Percentiles rank a stretch among this genome's conserved stretches.
These are phyloP conservation scores for Stachybotrys elegans DNA, from an alignment of 2,329 filamentous ascomycete species.

Conservation along the genomic window DNA sequence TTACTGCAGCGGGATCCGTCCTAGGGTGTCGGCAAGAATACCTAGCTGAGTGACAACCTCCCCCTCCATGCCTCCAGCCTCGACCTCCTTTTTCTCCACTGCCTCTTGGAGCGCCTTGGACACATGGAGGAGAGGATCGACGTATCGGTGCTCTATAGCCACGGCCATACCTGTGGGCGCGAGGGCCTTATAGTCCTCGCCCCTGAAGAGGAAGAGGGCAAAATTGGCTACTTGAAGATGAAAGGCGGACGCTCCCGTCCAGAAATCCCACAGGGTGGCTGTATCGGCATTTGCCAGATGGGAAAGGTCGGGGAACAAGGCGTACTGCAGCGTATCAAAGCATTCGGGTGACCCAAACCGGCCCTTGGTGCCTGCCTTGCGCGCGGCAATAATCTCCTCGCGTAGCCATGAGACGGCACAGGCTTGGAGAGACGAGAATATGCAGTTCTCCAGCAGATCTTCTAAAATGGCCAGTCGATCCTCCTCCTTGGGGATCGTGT, in stretches of 20 bases:
- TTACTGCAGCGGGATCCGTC: conserved; percentile 34
- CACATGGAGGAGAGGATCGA: conserved; percentile 45
- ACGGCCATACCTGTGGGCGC: conserved; percentile 52
- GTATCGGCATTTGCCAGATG: conserved; percentile 36
- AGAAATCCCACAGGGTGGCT: conserved; percentile 44
- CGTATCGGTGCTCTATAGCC: conserved; percentile 54
- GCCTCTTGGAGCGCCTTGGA: conserved; percentile 30
- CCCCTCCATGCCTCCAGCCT: conserved; percentile 19
- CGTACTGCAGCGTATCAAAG: conserved; percentile 56
- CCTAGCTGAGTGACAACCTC: conserved; percentile 30
- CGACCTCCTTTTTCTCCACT: conserved; percentile 25
- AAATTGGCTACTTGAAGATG: conserved; percentile 59
- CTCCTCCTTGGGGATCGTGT: conserved; percentile 54
- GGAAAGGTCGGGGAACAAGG: conserved; percentile 54
- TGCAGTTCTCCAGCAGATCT: conserved; percentile 61
- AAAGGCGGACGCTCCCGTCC: conserved; percentile 47
- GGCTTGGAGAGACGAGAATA: conserved; percentile 57
- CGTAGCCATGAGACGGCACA: conserved; percentile 60
- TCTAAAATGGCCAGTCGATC: conserved; percentile 57
- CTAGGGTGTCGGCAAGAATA: conserved; percentile 37
- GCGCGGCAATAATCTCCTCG: conserved; percentile 53
- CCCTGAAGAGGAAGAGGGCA: conserved; percentile 49
- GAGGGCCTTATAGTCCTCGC: conserved; percentile 37
- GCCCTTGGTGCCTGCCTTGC: conserved; percentile 21
- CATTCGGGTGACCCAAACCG: conserved; percentile 49